A percentile compares a stretch with the other conserved stretches of the same genome.
These are phyloP conservation scores for Pestalotiopsis sp. DNA, from an alignment of 2,329 filamentous ascomycete species.

Conservation along the genomic window DNA sequence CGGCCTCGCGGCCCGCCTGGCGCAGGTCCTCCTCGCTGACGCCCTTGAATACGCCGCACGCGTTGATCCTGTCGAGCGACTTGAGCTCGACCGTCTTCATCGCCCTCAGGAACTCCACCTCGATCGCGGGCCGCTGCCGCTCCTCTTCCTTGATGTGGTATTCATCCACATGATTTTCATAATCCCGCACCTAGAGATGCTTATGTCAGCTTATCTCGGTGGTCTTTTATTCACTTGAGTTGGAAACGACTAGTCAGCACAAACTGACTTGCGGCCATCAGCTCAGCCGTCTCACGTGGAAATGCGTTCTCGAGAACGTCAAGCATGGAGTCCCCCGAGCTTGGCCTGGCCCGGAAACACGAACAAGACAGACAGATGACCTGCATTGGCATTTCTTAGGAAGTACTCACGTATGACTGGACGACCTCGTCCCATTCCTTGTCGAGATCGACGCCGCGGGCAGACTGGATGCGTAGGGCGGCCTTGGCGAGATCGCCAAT, in stretches of 20 bases:
- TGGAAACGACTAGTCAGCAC: not conserved
- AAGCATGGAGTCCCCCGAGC: too few relatives aligned
- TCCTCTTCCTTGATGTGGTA: slow-evolving; percentile 33
- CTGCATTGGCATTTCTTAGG: not conserved
- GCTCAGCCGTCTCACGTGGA: too few relatives aligned
- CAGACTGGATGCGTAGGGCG: slow-evolving; percentile 35
- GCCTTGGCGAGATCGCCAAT: slow-evolving; percentile 46
- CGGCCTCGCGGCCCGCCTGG: slow-evolving; percentile 38
- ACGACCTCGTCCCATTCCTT: slow-evolving; percentile 46
- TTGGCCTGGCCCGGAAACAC: not conserved
- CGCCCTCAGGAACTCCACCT: slow-evolving; percentile 43
- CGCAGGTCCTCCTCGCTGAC: slow-evolving; percentile 33
- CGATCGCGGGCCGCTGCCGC: slow-evolving; percentile 36
- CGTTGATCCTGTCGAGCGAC: slow-evolving; percentile 45
- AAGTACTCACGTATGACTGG: slow-evolving; percentile 34
- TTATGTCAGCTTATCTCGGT: not conserved
- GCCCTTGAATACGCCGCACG: slow-evolving; percentile 44
- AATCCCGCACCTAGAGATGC: slow-evolving; percentile 33
- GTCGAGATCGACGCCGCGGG: slow-evolving; percentile 31
- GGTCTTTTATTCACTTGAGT: not conserved
- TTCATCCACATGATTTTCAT: slow-evolving; percentile 33
- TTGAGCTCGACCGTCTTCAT: slow-evolving; percentile 43
- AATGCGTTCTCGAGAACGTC: too few relatives aligned
- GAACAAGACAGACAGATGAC: not conserved
- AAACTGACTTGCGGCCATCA: too few relatives aligned